phyloP scores from a whole-genome alignment of 2,329 filamentous ascomycete species.

The Metarhizium anisopliae region DNA sequence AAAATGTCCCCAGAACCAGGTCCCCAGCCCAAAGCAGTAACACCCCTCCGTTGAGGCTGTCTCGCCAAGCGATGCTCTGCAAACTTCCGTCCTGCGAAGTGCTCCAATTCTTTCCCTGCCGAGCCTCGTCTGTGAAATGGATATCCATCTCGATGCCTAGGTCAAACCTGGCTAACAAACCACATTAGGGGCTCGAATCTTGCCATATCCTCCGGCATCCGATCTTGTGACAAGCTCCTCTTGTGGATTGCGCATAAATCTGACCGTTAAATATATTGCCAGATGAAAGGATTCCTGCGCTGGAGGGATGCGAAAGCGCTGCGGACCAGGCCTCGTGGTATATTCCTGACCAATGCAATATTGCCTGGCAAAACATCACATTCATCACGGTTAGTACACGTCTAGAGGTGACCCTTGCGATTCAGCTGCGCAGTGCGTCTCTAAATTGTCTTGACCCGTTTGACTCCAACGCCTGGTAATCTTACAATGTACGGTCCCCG shows the following conservation, averaged over 20 bases:
- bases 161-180: conserved; percentile 10
- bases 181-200: too few species aligned
- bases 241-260: too few species aligned
- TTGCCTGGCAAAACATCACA: background rate
- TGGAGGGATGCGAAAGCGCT: too few species aligned
- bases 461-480: conserved; percentile 22
- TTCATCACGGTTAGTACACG: background rate
- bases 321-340: too few species aligned
- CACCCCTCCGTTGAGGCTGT: background rate
- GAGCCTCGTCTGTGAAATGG: background rate
- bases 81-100: background rate
- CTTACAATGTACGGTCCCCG: conserved; percentile 18
- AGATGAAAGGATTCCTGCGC: too few species aligned
- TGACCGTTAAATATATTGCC: too few species aligned
- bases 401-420: conserved; percentile 7
- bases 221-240: conserved; percentile 10
- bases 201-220: background rate
- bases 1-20: background rate
- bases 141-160: background rate
- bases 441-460: conserved; percentile 17
- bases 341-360: too few species aligned
- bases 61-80: background rate
- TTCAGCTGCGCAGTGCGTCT: conserved; percentile 11
- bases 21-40: background rate
- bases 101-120: background rate